Evolutionary conservation across 2,329 filamentous ascomycete species (phyloP), one percentile per base, ranked within the genome.

Genomic region (Ilyonectria sp.): DNA sequence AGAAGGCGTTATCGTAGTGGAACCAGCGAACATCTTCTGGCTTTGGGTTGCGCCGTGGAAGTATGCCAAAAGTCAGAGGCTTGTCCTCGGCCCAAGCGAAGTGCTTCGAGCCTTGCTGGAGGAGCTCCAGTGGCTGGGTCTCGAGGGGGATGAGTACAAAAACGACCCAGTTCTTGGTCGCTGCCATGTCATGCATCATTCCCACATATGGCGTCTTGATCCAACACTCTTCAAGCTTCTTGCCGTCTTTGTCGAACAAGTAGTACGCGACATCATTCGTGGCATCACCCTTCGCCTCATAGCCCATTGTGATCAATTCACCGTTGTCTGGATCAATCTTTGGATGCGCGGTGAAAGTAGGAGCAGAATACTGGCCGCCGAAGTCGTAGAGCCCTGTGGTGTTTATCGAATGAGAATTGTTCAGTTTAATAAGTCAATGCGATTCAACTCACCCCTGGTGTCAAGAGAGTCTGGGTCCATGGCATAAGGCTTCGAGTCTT

Each of bases 191-290:
- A 11, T 55, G 53, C 53, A 55, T 55, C 53, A 55, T 55, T 26
- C 53, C 53, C 5, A 43, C 53, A 55, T 43, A 55, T 9, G 53
- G 53, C 4, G 33, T 19, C 8, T 55, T 55, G 53, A 55, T 43
- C 53, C 53, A 55, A 11, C 53, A 55, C n/a, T 55, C 53, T 37
- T 55, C 53, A 23, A 55, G 53, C 15, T 55, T 55, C n/a, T 55
- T 55, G 8, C 53, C 53, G 35, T 55, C n/a, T 26, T 55, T 55
- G 15, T 55, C 53, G n/a, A 55, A 55, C n/a, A 55, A 43, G 53
- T 55, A 55, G 19, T 55, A 55, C 3, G 35, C 53, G 6, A 55
- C 19, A 29, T 55, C 53, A 17, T 43, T 43, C 15, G 53, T 55
- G 5, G 53, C 33, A 43, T 55, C 53, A 4, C 53, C 53, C 33